Conservation (phyloP, 31 red algal genomes). For the Endocladia muricata region DNA sequence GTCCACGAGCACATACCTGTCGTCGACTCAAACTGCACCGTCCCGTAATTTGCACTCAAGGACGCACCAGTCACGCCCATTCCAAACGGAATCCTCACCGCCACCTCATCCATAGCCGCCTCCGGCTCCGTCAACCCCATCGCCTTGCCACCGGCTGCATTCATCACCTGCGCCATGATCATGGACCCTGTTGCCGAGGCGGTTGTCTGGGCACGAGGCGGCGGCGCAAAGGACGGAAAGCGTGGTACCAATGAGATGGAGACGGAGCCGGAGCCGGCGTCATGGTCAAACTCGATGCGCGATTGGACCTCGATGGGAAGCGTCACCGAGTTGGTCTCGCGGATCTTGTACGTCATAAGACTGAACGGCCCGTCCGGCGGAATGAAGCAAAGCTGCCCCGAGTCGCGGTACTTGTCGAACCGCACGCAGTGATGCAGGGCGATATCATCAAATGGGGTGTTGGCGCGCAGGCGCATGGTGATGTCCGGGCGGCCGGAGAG, state of each 20-base stretch:
- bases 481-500: conserved; percentile 95
- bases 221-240: conserved; percentile 13
- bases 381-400: conserved; percentile 72
- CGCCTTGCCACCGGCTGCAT: conserved; percentile 40
- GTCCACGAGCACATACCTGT: conserved; percentile 69
- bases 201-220: neutral
- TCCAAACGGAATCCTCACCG: conserved; percentile 69
- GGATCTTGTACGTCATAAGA: conserved; percentile 77
- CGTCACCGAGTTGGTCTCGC: conserved; percentile 35
- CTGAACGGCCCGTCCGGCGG: conserved; percentile 93
- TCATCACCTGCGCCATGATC: conserved; percentile 67
- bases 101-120: conserved; percentile 55
- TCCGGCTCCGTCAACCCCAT: conserved; percentile 22
- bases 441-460: conserved; percentile 58
- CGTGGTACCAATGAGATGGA: conserved; percentile 51
- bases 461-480: conserved; percentile 43
- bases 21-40: conserved; percentile 71
- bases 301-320: conserved; percentile 70
- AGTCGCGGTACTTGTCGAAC: conserved; percentile 20
- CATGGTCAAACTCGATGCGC: conserved; percentile 47
- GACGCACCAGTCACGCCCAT: conserved; percentile 37
- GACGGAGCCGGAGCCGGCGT: conserved; percentile 37
- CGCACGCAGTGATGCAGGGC: conserved; percentile 87
- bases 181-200: conserved; percentile 14
- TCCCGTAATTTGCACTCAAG: conserved; percentile 70